These are phyloP conservation scores for Solanum raphanifolium DNA, from an alignment of 257 asterid genomes.

Conservation along the genomic window DNA sequence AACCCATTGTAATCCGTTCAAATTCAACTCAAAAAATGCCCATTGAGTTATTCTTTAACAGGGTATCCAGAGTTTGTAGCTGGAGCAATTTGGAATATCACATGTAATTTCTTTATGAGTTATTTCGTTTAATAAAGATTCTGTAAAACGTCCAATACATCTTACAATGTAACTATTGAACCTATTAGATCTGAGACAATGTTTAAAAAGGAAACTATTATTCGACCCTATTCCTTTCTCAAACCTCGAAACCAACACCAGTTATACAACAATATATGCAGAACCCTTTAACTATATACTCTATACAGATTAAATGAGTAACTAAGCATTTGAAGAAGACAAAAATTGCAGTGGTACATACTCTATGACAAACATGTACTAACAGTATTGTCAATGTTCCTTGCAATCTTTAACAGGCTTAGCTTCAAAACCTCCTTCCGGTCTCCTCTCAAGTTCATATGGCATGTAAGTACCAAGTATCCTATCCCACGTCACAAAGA, in stretches of 20 bases:
- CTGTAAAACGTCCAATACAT: too few species aligned
- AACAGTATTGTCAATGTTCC: conserved; percentile 22
- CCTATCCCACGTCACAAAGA: conserved; percentile 82
- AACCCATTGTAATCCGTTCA: too few species aligned
- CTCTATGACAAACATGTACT: conserved; percentile 6
- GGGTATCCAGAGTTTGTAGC: too few species aligned
- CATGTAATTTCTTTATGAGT: too few species aligned
- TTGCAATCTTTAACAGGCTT: conserved; percentile 59
- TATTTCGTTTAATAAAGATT: too few species aligned
- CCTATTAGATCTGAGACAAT: not conserved
- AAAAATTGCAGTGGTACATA: conserved; percentile 28
- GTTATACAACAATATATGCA: conserved; percentile 33
- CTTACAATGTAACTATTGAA: too few species aligned
- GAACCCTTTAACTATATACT: conserved; percentile 23
- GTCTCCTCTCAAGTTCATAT: conserved; percentile 61
- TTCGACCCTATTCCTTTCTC: conserved; percentile 5
- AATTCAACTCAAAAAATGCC: too few species aligned
- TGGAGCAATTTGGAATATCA: too few species aligned
- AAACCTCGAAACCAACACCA: conserved; percentile 8
- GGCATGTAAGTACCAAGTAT: conserved; percentile 88
- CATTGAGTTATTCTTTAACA: too few species aligned
- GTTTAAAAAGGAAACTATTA: not conserved
- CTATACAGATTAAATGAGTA: conserved; percentile 30
- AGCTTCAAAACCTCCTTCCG: conserved; percentile 70
- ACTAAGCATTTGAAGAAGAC: conserved; percentile 3